Percentiles rank a stretch among this genome's conserved stretches.
phyloP scores from a whole-genome alignment of 2,329 filamentous ascomycete species.

The Curvularia lunata region DNA sequence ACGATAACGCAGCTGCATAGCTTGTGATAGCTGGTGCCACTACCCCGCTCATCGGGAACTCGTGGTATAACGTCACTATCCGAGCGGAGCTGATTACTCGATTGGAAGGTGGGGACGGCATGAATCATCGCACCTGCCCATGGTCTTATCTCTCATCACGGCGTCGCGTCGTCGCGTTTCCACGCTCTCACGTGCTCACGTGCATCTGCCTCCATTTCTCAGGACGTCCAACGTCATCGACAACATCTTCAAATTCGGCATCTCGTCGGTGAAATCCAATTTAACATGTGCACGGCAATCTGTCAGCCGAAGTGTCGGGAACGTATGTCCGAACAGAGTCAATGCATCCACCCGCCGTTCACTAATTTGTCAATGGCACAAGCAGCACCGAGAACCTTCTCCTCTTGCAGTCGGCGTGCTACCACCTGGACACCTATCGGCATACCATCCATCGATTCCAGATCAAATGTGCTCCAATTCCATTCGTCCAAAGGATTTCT shows the following conservation, averaged over 20 bases:
- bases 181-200: neutral
- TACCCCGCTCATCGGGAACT: conserved; percentile 21
- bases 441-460: conserved; percentile 46
- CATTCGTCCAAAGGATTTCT: conserved; percentile 60
- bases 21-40: conserved; percentile 9
- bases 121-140: conserved; percentile 17
- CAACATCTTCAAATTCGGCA: neutral
- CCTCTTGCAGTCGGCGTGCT: conserved; percentile 46
- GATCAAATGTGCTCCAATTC: conserved; percentile 55
- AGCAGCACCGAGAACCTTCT: conserved; percentile 49
- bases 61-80: neutral
- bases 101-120: conserved; percentile 19
- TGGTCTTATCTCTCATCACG: conserved; percentile 18
- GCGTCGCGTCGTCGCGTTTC: conserved; percentile 17
- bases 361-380: conserved; percentile 33
- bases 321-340: too few relatives aligned
- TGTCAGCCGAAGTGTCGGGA: neutral
- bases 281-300: neutral
- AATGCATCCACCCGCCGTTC: too few relatives aligned
- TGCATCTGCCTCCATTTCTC: neutral
- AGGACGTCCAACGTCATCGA: neutral
- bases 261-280: neutral
- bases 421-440: conserved; percentile 48
- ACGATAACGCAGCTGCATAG: neutral
- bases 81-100: conserved; percentile 6